Base-by-base conservation (phyloP, 2,329 filamentous ascomycete species). In the Stagonosporopsis rhizophila region DNA sequence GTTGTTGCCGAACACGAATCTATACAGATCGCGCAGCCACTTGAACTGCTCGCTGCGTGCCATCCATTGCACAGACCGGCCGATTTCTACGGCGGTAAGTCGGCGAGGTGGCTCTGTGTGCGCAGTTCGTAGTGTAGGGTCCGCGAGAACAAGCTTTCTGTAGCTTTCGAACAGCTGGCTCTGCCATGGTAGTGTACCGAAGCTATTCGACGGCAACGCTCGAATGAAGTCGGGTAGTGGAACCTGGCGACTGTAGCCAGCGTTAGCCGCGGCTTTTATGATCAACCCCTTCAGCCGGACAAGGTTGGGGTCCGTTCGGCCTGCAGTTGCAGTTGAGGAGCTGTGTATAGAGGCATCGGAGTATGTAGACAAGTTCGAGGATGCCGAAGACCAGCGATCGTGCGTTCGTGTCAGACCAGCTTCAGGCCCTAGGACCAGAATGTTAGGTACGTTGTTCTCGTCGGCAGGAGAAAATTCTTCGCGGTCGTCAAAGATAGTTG, bases 401-500 rank as follows among this genome's bases (percentile, higher is more conserved):
- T 87, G 87, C n/a, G 75, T 77, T 30, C 74, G 69, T 12, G 72
- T 76, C 44, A 71, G 67, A 22, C 81, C 83, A 30, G 81, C 83
- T 41, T 85, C 84, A 4, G 91, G 89, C 2, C 92, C 92, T 0
- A 96, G 83, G 0, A 97, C 88, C 47, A 96, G 83, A 65, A 97
- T 96, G 69, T 96, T 96, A 6, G 92, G 93, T 51, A 92, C 85
- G 35, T 87, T 88, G 0, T 88, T 89, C 40, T 88, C 86, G 62
- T 90, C 90, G 12, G 73, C 67, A 52, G 94, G 91, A 0, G 92
- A 96, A 39, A 92, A 85, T 4, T 91, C 76, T 12, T 80, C 79
- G 0, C 89, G 92, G 71, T 98, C 93, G 74, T 97, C 94, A 67
- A 97, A 97, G 65, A 97, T 92, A 4, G 93, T 98, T 0, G 94